Percentiles rank a stretch among this genome's conserved stretches.
These are phyloP conservation scores for Candida patagonica DNA, from an alignment of 805 yeast genomes.

Conservation along the genomic window DNA sequence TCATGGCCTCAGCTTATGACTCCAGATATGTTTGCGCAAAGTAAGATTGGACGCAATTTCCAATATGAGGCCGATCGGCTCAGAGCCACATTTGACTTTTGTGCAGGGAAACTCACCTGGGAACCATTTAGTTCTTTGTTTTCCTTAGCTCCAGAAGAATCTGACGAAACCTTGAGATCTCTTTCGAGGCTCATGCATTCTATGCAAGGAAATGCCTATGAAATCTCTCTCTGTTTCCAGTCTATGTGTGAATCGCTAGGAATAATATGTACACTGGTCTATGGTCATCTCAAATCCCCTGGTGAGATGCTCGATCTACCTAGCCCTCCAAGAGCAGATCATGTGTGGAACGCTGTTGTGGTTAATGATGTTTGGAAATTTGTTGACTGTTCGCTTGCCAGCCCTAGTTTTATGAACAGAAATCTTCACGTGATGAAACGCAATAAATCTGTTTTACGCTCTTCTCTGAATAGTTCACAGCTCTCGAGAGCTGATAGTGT, in stretches of 20 bases:
- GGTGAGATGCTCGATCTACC: constrained; percentile 40
- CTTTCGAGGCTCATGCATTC: constrained; percentile 27
- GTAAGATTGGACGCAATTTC: constrained; percentile 45
- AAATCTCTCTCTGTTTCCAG: constrained; percentile 67
- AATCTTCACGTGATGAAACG: constrained; percentile 29
- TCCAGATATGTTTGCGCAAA: constrained; percentile 45
- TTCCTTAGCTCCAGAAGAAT: constrained; percentile 8
- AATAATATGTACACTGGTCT: constrained; percentile 63
- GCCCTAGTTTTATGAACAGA: constrained; percentile 43
- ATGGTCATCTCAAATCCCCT: constrained; percentile 80
- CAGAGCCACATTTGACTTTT: constrained; percentile 56
- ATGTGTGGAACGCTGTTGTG: constrained; percentile 79
- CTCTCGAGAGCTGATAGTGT: background rate
- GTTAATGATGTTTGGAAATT: constrained; percentile 72
- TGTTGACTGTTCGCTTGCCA: constrained; percentile 64
- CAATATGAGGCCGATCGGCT: constrained; percentile 46
- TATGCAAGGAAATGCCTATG: constrained; percentile 56
- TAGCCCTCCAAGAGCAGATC: constrained; percentile 49
- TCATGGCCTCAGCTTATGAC: constrained; percentile 35
- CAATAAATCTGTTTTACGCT: background rate
- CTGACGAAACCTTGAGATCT: constrained; percentile 16
- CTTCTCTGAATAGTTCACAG: too few relatives aligned
- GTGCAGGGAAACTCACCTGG: constrained; percentile 50
- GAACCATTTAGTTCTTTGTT: constrained; percentile 25
- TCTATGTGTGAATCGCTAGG: constrained; percentile 62